A percentile compares a stretch with the other conserved stretches of the same genome.
Evolutionary conservation across 352 stramenopile species (phyloP).

Genomic region (Pythium biforme): DNA sequence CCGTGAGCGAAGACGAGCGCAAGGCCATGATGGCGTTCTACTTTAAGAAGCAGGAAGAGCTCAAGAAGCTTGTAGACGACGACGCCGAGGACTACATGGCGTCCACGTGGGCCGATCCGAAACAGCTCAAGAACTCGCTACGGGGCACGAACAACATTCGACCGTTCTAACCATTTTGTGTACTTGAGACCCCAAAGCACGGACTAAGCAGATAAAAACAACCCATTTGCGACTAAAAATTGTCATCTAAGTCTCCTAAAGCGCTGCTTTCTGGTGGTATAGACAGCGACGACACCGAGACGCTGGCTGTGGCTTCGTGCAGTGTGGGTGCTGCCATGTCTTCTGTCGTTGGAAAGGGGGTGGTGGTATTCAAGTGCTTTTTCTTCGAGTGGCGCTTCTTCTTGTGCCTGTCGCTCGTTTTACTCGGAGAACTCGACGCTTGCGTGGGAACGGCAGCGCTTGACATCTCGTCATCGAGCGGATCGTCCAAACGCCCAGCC

Average conservation of each 20-base stretch:
- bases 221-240: constrained; percentile 21
- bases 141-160: constrained; percentile 87
- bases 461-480: not conserved
- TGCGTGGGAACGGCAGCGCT: not conserved
- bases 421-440: constrained; percentile 1
- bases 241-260: constrained; percentile 12
- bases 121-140: constrained; percentile 92
- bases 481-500: not conserved
- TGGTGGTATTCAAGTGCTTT: not conserved
- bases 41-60: constrained; percentile 89
- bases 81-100: constrained; percentile 96
- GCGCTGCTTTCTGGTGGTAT: constrained; percentile 1
- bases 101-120: constrained; percentile 93
- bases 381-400: constrained; percentile 21
- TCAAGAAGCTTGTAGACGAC: constrained; percentile 81
- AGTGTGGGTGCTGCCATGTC: not conserved
- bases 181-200: not conserved
- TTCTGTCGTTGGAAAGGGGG: not conserved
- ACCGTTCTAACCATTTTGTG: constrained; percentile 49
- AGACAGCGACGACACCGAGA: not conserved
- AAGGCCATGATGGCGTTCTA: constrained; percentile 98
- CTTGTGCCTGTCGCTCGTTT: constrained; percentile 14
- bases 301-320: not conserved
- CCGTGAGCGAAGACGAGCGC: constrained; percentile 92
- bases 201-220: not conserved